Evolutionary conservation across 495 filamentous ascomycete species (phyloP).

Genomic region (Neurospora terricola): DNA sequence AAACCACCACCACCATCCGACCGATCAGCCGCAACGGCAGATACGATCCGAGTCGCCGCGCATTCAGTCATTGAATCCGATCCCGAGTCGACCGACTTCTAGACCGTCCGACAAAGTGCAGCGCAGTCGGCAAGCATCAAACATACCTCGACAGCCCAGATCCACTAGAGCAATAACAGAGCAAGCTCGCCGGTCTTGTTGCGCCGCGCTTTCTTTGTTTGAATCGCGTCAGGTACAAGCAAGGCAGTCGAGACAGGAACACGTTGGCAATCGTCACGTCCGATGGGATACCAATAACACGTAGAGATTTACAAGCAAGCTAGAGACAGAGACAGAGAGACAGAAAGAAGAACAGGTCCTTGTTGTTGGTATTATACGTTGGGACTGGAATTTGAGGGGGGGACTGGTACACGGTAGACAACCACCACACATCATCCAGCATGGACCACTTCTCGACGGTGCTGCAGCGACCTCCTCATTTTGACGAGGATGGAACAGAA

Average conservation of each 20-base stretch:
- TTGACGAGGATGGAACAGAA: constrained; percentile 30
- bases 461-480: constrained; percentile 32
- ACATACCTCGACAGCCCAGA: background rate
- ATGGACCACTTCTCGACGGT: constrained; percentile 40
- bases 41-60: background rate
- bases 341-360: background rate
- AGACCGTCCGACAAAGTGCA: background rate
- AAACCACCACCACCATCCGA: background rate
- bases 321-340: constrained; percentile 2
- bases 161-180: background rate
- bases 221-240: background rate
- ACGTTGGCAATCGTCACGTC: background rate
- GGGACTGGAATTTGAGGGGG: constrained; percentile 10
- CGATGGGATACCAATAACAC: background rate
- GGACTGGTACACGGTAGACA: constrained; percentile 6
- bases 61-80: background rate
- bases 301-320: background rate
- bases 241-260: background rate
- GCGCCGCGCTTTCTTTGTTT: background rate
- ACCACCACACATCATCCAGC: background rate
- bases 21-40: background rate
- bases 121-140: background rate
- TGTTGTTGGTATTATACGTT: constrained; percentile 1
- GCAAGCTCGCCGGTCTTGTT: background rate
- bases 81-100: background rate